Evolutionary conservation across 805 yeast genomes (phyloP).

Genomic region (Pichia nakasei): DNA sequence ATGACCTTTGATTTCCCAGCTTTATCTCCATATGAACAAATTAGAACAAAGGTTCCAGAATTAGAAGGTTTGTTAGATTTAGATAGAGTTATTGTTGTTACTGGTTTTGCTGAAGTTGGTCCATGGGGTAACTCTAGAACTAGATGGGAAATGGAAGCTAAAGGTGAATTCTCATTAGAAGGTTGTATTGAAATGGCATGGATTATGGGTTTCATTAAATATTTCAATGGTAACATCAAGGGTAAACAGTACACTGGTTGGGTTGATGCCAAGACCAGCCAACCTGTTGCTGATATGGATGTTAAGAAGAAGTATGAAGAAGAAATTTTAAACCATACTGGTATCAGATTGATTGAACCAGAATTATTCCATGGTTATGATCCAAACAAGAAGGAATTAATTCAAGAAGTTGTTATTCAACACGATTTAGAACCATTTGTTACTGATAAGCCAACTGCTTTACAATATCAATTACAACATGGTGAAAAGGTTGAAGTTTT

Average conservation of each 20-base stretch:
- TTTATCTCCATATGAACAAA: constrained; percentile 65
- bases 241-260: constrained; percentile 92
- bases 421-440: constrained; percentile 96
- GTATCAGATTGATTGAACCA: constrained; percentile 95
- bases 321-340: constrained; percentile 83
- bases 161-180: constrained; percentile 90
- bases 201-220: constrained; percentile 97
- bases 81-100: constrained; percentile 86
- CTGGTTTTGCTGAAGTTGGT: constrained; percentile 98
- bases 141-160: constrained; percentile 98
- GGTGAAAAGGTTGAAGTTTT: constrained; percentile 90
- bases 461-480: constrained; percentile 87
- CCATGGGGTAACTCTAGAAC: constrained; percentile 99
- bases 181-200: constrained; percentile 99
- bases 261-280: constrained; percentile 90
- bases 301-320: constrained; percentile 88
- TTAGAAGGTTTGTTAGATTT: constrained; percentile 88
- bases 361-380: constrained; percentile 91
- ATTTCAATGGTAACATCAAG: constrained; percentile 85
- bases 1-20: constrained; percentile 90
- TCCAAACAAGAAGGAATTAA: constrained; percentile 84
- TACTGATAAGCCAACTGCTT: constrained; percentile 90
- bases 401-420: constrained; percentile 94
- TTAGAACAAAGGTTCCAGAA: constrained; percentile 61
- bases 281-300: constrained; percentile 91